phyloP scores from a whole-genome alignment of 2,329 filamentous ascomycete genomes.

The Camillea tinctor region DNA sequence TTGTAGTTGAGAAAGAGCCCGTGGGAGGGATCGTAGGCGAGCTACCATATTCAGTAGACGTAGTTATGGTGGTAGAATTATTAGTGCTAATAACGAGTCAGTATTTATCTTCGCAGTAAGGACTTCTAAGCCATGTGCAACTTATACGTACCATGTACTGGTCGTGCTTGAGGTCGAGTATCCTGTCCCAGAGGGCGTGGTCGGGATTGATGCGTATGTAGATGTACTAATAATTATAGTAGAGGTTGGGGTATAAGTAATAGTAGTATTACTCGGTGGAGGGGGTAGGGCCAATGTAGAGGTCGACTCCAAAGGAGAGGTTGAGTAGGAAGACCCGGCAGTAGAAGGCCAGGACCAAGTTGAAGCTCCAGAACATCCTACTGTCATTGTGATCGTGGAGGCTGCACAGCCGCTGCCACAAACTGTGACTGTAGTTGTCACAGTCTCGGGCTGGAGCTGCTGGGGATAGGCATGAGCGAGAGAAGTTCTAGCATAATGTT shows the following conservation, averaged over 20 bases:
- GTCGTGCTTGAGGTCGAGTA: background rate
- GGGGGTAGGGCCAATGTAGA: conserved; percentile 7
- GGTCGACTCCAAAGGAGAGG: conserved; percentile 2
- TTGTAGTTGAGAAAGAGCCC: background rate
- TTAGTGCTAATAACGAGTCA: background rate
- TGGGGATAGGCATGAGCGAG: conserved; percentile 23
- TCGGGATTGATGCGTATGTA: too few species aligned
- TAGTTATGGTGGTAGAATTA: background rate
- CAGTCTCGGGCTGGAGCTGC: conserved; percentile 15
- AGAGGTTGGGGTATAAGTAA: background rate
- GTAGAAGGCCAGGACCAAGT: conserved; percentile 13
- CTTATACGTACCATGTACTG: background rate
- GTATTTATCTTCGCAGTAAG: background rate
- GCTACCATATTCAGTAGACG: background rate
- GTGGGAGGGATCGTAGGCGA: background rate
- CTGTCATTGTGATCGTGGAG: conserved; percentile 28
- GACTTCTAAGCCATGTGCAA: background rate
- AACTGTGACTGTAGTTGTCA: conserved; percentile 26
- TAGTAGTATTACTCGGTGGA: background rate
- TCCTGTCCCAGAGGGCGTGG: too few species aligned
- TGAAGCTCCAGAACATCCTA: conserved; percentile 21
- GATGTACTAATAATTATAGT: too few species aligned
- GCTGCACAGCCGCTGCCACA: conserved; percentile 27
- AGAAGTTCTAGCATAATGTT: conserved; percentile 20
- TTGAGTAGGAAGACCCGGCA: conserved; percentile 8